Percentiles rank a stretch among this genome's conserved stretches.
These are phyloP conservation scores for Cenchrus purpureus DNA, from an alignment of 176 grass and related monocot species.

Conservation along the genomic window DNA sequence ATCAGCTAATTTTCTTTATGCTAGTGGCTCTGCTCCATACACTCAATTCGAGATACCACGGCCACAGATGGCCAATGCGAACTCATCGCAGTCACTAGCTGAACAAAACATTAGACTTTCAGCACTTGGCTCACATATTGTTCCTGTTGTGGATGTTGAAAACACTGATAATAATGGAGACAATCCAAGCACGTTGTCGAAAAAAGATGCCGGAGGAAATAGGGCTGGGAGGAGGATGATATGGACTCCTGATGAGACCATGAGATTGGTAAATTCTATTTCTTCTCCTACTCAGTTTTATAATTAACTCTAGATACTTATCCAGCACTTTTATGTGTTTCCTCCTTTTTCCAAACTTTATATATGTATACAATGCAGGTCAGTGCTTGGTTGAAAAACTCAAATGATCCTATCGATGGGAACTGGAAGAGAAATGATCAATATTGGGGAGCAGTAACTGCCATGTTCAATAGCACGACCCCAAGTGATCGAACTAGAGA, in stretches of 20 bases:
- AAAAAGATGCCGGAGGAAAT: not conserved
- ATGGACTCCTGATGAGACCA: not conserved
- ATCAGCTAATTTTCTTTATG: not conserved
- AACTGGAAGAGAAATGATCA: constrained; percentile 1
- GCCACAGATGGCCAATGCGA: no score
- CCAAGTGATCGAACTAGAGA: not conserved
- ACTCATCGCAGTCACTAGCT: no score
- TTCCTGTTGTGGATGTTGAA: not conserved
- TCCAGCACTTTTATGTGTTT: not conserved
- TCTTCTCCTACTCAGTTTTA: not conserved
- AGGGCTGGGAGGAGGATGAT: not conserved
- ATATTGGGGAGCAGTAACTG: not conserved
- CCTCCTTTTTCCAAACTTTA: not conserved
- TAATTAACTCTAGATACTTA: not conserved
- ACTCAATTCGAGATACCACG: no score
- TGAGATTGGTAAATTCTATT: not conserved
- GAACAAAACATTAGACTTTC: not conserved
- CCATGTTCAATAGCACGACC: not conserved
- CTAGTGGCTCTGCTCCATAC: not conserved
- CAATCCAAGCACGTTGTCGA: not conserved
- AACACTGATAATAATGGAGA: not conserved
- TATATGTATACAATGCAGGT: not conserved
- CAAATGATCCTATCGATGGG: not conserved
- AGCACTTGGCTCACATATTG: not conserved
- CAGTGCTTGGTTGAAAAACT: constrained; percentile 2